These are phyloP conservation scores for Castanea sativa DNA, from an alignment of 306 rosid genomes.

Conservation along the genomic window DNA sequence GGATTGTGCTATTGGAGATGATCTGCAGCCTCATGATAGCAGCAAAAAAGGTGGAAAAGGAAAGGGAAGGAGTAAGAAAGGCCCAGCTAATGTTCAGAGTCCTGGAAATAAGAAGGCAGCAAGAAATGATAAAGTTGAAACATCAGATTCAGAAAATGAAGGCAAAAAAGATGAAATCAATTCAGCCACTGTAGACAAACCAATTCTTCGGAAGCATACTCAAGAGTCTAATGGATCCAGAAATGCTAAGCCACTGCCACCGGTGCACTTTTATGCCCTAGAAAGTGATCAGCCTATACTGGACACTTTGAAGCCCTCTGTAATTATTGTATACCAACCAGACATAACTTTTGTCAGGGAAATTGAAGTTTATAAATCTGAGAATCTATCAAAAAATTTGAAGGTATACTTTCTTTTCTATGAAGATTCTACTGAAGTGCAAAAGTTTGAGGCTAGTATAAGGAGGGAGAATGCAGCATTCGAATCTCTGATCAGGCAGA, in stretches of 20 bases:
- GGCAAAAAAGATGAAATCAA: conserved; percentile 33
- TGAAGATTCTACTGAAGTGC: conserved; percentile 91
- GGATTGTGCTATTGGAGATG: conserved; percentile 40
- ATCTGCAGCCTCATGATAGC: conserved; percentile 35
- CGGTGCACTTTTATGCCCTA: conserved; percentile 76
- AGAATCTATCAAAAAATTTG: conserved; percentile 65
- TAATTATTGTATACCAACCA: conserved; percentile 86
- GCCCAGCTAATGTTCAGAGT: conserved; percentile 27
- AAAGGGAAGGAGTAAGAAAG: conserved; percentile 52
- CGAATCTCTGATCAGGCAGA: conserved; percentile 95
- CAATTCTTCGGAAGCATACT: conserved; percentile 48
- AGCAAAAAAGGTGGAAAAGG: conserved; percentile 39
- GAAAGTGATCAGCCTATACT: conserved; percentile 91
- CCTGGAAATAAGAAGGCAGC: conserved; percentile 39
- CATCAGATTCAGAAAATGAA: conserved; percentile 41
- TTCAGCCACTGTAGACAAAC: conserved; percentile 40
- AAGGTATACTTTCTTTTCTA: conserved; percentile 90
- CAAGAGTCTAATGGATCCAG: conserved; percentile 20
- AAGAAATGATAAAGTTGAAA: conserved; percentile 31
- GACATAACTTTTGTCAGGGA: conserved; percentile 91
- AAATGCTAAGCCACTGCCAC: conserved; percentile 62
- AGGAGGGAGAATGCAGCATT: conserved; percentile 93
- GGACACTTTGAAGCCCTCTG: conserved; percentile 76
- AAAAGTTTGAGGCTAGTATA: conserved; percentile 89
- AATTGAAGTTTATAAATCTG: conserved; percentile 82